A percentile compares a stretch with the other conserved stretches of the same genome.
phyloP scores from a whole-genome alignment of 2,329 filamentous ascomycete genomes.

The Fusarium albidum region DNA sequence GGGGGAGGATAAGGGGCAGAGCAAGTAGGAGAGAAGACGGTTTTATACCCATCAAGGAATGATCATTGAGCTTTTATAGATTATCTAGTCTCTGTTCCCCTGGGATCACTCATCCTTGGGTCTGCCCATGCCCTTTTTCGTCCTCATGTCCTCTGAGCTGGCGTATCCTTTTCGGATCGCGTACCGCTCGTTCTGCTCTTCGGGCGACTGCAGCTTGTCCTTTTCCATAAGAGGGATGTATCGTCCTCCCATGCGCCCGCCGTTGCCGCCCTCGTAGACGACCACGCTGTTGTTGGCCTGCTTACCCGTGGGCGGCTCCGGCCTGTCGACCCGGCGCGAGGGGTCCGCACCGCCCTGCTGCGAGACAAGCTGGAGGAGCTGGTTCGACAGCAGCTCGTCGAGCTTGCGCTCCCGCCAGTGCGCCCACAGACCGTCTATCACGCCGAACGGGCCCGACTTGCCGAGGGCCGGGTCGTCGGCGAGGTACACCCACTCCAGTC shows the following conservation, averaged over 20 bases:
- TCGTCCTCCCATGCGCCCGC: constrained; percentile 57
- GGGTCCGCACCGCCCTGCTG: constrained; percentile 46
- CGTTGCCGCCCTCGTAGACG: constrained; percentile 65
- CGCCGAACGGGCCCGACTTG: constrained; percentile 70
- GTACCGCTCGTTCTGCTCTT: constrained; percentile 68
- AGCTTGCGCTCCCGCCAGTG: constrained; percentile 87
- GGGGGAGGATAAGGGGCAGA: constrained; percentile 43
- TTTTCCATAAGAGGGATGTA: constrained; percentile 66
- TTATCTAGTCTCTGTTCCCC: constrained; percentile 31
- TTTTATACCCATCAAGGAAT: constrained; percentile 16
- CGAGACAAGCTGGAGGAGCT: constrained; percentile 72
- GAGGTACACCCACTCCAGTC: constrained; percentile 80
- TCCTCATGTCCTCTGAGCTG: constrained; percentile 58
- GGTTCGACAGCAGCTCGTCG: constrained; percentile 83
- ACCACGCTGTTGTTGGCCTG: constrained; percentile 39
- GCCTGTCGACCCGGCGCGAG: constrained; percentile 19
- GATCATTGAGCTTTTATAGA: constrained; percentile 10
- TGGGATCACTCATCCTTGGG: constrained; percentile 40
- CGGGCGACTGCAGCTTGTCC: constrained; percentile 56
- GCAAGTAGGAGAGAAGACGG: constrained; percentile 7
- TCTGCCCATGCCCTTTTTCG: constrained; percentile 43
- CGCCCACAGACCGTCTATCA: constrained; percentile 81
- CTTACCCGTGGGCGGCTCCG: constrained; percentile 20
- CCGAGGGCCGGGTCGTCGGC: constrained; percentile 69
- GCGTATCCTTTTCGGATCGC: constrained; percentile 68